Evolutionary conservation across 345 rosid genomes (phyloP), one percentile per base, ranked within the genome.

Genomic region (Sonneratia caseolaris): DNA sequence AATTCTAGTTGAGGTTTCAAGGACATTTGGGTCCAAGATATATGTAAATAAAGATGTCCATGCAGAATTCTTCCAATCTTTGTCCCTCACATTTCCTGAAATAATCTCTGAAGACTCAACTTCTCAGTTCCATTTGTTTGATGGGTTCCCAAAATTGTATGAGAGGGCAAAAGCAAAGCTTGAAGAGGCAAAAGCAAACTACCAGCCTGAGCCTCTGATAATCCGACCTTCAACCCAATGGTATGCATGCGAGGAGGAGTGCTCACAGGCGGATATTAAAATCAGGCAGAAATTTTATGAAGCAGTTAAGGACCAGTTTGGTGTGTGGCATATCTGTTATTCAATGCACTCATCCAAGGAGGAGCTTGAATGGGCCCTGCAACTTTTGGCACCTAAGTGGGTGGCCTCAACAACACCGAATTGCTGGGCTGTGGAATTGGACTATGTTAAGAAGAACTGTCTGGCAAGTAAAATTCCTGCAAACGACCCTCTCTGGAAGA

Each of bases 321-420:
- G 98, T 70, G 74, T 91, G 62, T 91, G 97, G 97, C 97, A 93
- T 72, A 91, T 89, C 48, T 93, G 96, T 74, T 93, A 89, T 78
- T 89, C 98, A 1, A 91, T 86, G 77, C 97, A 91, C 79, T 91
- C 98, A 22, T 91, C 98, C 1, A 76, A 79, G 79, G 97, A 86
- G 69, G 98, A 93, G 77, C 51, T 91, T 70, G 94, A 91, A 76
- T 85, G 82, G 76, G 96, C 92, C 15, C 69, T 91, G 85, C 82
- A 80, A 49, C 82, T 85, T 79, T 92, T 93, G 71, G 77, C 83
- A 37, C 97, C 97, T 32, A 88, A 82, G 78, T 78, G 94, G 82
- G 98, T 93, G 71, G 90, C 88, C 49, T 93, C 92, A 66, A 89
- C 96, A 35, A 88, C 91, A 65, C 87, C 97, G 14, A 79, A 83